A percentile compares a stretch with the other conserved stretches of the same genome.
These are phyloP conservation scores for Colletotrichum nymphaeae DNA, from an alignment of 2,329 filamentous ascomycete genomes.

Conservation along the genomic window DNA sequence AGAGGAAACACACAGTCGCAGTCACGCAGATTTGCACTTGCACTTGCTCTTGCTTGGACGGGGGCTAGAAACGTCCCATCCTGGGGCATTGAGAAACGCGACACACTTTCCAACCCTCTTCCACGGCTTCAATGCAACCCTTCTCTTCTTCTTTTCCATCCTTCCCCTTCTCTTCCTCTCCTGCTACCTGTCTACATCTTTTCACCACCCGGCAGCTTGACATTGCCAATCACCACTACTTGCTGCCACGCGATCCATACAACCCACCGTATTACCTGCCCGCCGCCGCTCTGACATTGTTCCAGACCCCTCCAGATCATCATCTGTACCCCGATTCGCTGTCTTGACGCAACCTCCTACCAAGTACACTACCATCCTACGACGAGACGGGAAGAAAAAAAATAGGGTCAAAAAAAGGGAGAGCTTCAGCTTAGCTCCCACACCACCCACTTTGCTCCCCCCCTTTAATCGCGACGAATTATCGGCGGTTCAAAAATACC, in stretches of 20 bases:
- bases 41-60: background rate
- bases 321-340: conserved; percentile 1
- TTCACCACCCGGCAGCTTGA: background rate
- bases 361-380: background rate
- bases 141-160: background rate
- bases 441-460: background rate
- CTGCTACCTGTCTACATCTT: background rate
- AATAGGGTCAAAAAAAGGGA: background rate
- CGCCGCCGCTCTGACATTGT: conserved; percentile 6
- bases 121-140: conserved; percentile 28
- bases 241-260: background rate
- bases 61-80: conserved; percentile 33
- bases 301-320: conserved; percentile 15
- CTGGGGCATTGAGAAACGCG: conserved; percentile 34
- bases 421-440: conserved; percentile 18
- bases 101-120: conserved; percentile 35
- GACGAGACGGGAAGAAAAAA: background rate
- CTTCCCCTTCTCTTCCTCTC: background rate
- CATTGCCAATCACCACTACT: background rate
- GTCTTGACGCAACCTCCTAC: background rate
- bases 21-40: too few relatives aligned
- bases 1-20: conserved; percentile 8
- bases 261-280: background rate
- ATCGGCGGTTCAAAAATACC: conserved; percentile 20
- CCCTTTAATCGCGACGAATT: conserved; percentile 14